Conservation (phyloP, 306 rosid species). For the Dryas drummondii region DNA sequence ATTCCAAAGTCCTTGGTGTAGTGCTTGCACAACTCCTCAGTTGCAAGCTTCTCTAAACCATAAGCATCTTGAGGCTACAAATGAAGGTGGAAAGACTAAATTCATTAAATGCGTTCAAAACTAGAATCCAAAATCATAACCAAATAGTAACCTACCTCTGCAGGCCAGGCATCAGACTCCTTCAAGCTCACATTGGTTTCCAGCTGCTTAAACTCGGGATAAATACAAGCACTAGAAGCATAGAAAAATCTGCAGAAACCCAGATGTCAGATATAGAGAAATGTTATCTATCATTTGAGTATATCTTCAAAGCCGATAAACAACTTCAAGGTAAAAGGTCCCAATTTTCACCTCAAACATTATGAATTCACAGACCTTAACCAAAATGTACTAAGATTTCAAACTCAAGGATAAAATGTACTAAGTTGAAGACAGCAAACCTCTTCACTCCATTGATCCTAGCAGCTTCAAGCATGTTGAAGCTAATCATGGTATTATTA, state of each 20-base stretch:
- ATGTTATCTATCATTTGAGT: not conserved
- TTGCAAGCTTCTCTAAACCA: slow-evolving; percentile 98
- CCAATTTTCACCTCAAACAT: not conserved
- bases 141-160: slow-evolving; percentile 65
- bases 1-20: slow-evolving; percentile 92
- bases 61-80: slow-evolving; percentile 99
- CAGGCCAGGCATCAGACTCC: slow-evolving; percentile 99
- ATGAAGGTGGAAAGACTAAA: slow-evolving; percentile 14
- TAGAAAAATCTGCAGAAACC: slow-evolving; percentile 70
- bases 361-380: not conserved
- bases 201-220: slow-evolving; percentile 94
- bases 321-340: not conserved
- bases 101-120: slow-evolving; percentile 14
- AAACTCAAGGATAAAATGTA: not conserved
- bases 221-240: slow-evolving; percentile 99
- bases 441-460: slow-evolving; percentile 88
- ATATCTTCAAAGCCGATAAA: not conserved
- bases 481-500: slow-evolving; percentile 97
- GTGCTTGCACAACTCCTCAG: slow-evolving; percentile 98
- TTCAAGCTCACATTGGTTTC: slow-evolving; percentile 97
- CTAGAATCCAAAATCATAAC: slow-evolving; percentile 17
- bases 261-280: not conserved
- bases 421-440: slow-evolving; percentile 36
- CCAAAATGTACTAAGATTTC: not conserved
- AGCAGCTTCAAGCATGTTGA: slow-evolving; percentile 92